A percentile compares a stretch with the other conserved stretches of the same genome.
phyloP scores from a whole-genome alignment of 73 alveolate species.

The Stentor roeselii region DNA sequence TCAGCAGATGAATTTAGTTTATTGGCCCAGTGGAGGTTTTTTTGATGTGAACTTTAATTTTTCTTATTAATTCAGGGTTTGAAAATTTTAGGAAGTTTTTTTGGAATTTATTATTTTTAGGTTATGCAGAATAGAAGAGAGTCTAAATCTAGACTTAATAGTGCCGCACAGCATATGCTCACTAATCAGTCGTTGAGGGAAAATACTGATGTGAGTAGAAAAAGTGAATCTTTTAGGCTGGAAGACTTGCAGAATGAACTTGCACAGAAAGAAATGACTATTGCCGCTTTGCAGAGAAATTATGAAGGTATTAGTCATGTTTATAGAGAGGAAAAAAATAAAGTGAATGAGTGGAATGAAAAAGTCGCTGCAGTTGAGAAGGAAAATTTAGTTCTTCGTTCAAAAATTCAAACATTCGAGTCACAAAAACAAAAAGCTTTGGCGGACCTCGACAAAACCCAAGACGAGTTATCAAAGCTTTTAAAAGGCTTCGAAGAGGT shows the following conservation, averaged over 20 bases:
- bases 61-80: too few relatives aligned
- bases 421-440: neutral
- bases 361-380: neutral
- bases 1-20: too few relatives aligned
- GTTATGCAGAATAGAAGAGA: neutral
- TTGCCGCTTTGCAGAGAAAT: conserved; percentile 11
- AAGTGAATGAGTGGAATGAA: neutral
- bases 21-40: too few relatives aligned
- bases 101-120: too few relatives aligned
- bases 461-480: conserved; percentile 1
- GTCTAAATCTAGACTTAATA: neutral
- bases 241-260: neutral
- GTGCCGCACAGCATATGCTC: conserved; percentile 23
- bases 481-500: conserved; percentile 11
- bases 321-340: conserved; percentile 9
- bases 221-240: neutral
- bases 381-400: neutral
- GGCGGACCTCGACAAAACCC: conserved; percentile 16
- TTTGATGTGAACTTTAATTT: too few relatives aligned
- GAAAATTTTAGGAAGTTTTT: too few relatives aligned
- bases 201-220: neutral
- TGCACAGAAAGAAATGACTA: conserved; percentile 4
- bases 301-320: neutral
- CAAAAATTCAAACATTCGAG: neutral
- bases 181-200: neutral